Conservation (phyloP, 257 asterid genomes). For the Fraxinus excelsior region DNA sequence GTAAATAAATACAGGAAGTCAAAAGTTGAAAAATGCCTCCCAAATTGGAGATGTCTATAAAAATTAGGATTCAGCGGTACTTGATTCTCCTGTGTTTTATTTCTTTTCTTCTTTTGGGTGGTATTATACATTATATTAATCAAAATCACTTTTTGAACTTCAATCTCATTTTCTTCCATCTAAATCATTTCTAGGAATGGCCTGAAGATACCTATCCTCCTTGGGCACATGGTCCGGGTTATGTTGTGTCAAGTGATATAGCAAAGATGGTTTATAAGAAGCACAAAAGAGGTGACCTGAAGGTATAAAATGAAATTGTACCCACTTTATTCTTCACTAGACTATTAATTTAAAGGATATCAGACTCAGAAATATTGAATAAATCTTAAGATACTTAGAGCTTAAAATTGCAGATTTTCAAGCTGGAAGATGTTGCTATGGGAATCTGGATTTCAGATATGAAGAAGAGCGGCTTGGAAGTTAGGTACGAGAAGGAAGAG, state of each 20-base stretch:
- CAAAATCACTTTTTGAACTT: neutral
- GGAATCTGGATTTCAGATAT: slow-evolving; percentile 92
- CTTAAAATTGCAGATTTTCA: slow-evolving; percentile 66
- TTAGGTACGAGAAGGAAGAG: slow-evolving; percentile 74
- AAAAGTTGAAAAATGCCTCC: no score
- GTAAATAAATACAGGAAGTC: no score
- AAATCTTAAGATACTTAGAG: neutral
- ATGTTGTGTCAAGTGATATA: slow-evolving; percentile 76
- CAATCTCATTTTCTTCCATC: slow-evolving; percentile 20
- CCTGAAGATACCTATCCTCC: slow-evolving; percentile 83
- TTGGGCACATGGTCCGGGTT: slow-evolving; percentile 97
- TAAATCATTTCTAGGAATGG: slow-evolving; percentile 68
- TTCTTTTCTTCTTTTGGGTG: neutral
- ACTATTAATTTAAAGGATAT: neutral
- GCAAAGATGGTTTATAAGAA: slow-evolving; percentile 67
- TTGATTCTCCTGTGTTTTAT: neutral
- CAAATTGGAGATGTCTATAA: no score
- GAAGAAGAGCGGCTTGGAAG: slow-evolving; percentile 68
- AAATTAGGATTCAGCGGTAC: no score
- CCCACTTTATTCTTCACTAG: neutral
- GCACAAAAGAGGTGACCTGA: slow-evolving; percentile 58
- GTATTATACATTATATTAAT: no score
- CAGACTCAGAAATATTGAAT: neutral
- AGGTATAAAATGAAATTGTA: slow-evolving; percentile 42
- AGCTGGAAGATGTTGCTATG: slow-evolving; percentile 97